These are phyloP conservation scores for Hymenoscyphus scutula DNA, from an alignment of 2,329 filamentous ascomycete species.

Conservation along the genomic window DNA sequence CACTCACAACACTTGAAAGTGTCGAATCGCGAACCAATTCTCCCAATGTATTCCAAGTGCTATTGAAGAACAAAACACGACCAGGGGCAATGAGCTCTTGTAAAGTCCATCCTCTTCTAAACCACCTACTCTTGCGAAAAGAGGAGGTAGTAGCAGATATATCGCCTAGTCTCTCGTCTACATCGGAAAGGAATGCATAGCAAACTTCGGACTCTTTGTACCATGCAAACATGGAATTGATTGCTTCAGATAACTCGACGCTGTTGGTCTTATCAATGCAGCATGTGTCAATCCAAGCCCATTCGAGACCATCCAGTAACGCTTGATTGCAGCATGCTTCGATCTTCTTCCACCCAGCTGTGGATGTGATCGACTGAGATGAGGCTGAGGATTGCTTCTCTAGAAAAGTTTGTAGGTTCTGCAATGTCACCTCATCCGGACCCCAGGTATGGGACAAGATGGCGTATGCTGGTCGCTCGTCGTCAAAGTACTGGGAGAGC, in stretches of 20 bases:
- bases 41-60: background rate
- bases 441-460: conserved; percentile 38
- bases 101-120: background rate
- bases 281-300: background rate
- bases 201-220: background rate
- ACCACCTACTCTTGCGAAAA: background rate
- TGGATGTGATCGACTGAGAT: too few species aligned
- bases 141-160: background rate
- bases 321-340: too few species aligned
- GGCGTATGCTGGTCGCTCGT: conserved; percentile 28
- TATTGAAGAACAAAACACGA: background rate
- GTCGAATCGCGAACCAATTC: background rate
- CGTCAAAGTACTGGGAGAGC: too few species aligned
- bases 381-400: too few species aligned
- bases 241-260: background rate
- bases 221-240: conserved; percentile 8
- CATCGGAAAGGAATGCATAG: background rate
- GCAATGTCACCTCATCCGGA: conserved; percentile 31
- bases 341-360: too few species aligned
- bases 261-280: background rate
- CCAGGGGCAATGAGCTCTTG: background rate
- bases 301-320: background rate
- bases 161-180: background rate
- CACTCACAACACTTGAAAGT: too few species aligned
- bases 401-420: too few species aligned